Base-by-base conservation (phyloP, 371 early-diverging fungal species). In the Apophysomyces elegans region DNA sequence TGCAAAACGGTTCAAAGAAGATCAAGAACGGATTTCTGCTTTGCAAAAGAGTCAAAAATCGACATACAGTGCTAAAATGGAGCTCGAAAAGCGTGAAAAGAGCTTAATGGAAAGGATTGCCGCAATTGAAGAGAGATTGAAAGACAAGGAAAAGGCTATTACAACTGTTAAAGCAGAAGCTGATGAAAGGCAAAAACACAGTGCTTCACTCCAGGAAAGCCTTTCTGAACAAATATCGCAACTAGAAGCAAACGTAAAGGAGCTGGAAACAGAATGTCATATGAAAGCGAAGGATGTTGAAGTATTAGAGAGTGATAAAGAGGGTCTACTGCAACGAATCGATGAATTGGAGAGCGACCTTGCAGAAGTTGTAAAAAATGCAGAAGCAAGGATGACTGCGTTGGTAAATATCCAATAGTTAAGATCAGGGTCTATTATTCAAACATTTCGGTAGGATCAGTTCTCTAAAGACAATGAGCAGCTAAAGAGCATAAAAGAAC, bases 1-100 rank as follows among this genome's bases (percentile, higher is more conserved):
- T 16, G 79, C 80, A 37, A 84, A 79, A 18, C 78, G 85, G 32
- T 57, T 81, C 7, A 77, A 80, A 59, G 88, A 87, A 66, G 76
- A 77, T 0, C 77, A 84, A 16, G 84, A 87, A 36, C 78, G 79
- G 39, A 68, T 75, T 2, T 68, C 77, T n/a, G 80, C 81, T 16
- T 68, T 86, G 38, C 87, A 87, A 57, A 86, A 87, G 44, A 67
- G 68, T 37, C 74, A 72, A 32, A 18, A 44, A 12, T 61, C 73
- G 45, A 70, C 72, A 2, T 71, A 71, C 35, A 69, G 72, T 21
- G 58, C 60, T 0, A 74, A 72, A 35, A 50, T 58, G 1, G 75
- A 76, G 46, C 54, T 84, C 2, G 60, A 72, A 64, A 46, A 74
- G 36, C 65, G 68, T 57, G 41, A 86, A 69, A 71, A 74, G n/a